Evolutionary conservation across 23 red algal species (phyloP).

Genomic region (Chondrus crispus): DNA sequence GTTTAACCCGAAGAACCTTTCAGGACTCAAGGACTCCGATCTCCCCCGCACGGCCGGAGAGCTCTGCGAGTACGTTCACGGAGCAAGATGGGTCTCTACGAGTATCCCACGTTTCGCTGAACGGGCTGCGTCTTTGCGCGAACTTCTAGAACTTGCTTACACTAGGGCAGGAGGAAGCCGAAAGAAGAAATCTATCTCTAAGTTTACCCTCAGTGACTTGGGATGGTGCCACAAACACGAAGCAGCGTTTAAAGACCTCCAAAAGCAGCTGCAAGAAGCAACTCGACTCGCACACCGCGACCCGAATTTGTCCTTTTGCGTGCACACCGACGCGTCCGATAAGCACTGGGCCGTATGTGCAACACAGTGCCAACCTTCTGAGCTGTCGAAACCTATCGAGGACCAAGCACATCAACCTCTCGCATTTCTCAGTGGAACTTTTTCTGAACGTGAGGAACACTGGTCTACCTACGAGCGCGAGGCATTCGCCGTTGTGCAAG

Average conservation of each 20-base stretch:
- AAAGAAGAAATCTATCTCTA: slow-evolving; percentile 26
- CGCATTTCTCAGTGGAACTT: background rate
- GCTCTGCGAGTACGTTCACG: background rate
- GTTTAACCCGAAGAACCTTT: slow-evolving; percentile 12
- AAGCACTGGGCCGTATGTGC: slow-evolving; percentile 19
- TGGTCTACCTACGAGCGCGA: slow-evolving; percentile 28
- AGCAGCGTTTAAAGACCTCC: slow-evolving; percentile 13
- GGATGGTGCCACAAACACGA: slow-evolving; percentile 1
- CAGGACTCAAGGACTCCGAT: background rate
- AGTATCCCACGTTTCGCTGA: background rate
- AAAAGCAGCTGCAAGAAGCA: slow-evolving; percentile 10
- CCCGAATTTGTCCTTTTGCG: background rate
- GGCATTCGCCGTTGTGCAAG: slow-evolving; percentile 9
- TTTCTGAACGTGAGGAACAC: slow-evolving; percentile 12
- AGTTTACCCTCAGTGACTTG: background rate
- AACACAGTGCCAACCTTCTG: slow-evolving; percentile 5
- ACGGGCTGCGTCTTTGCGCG: background rate
- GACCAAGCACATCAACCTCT: slow-evolving; percentile 11
- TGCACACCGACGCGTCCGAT: slow-evolving; percentile 35
- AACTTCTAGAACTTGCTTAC: slow-evolving; percentile 1
- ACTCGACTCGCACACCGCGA: slow-evolving; percentile 4
- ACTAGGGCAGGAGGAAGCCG: slow-evolving; percentile 1
- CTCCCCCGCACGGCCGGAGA: background rate
- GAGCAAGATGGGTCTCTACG: background rate
- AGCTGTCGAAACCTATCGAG: background rate